A percentile compares a stretch with the other conserved stretches of the same genome.
phyloP scores from a whole-genome alignment of 768 basidiomycete species.

The Lyophyllum atratum region DNA sequence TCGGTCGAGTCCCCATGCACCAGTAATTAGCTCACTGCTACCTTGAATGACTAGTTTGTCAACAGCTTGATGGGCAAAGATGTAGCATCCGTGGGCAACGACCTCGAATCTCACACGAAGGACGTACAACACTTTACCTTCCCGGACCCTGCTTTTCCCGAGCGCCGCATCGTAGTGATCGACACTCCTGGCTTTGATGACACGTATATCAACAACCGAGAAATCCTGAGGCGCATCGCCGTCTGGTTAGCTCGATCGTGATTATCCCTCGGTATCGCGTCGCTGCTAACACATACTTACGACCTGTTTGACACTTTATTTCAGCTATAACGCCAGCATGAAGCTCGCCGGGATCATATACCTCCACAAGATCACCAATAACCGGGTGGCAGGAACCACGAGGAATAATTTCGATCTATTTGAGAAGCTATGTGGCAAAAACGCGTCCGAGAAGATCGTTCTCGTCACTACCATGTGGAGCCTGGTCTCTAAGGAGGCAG shows the following conservation, averaged over 20 bases:
- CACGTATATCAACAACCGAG: slow-evolving; percentile 19
- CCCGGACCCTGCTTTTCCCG: slow-evolving; percentile 1
- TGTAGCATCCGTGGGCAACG: slow-evolving; percentile 20
- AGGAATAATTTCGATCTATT: slow-evolving; percentile 19
- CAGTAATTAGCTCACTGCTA: too few species aligned
- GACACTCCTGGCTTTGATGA: slow-evolving; percentile 30
- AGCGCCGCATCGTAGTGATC: slow-evolving; percentile 20
- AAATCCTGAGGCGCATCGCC: slow-evolving; percentile 25
- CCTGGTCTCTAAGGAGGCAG: slow-evolving; percentile 1
- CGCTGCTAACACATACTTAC: too few species aligned
- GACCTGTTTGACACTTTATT: neutral
- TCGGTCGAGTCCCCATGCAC: too few species aligned
- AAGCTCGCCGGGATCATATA: slow-evolving; percentile 19
- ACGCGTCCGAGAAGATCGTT: slow-evolving; percentile 11
- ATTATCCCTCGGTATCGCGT: too few species aligned
- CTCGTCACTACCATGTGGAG: slow-evolving; percentile 16
- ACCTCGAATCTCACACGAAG: slow-evolving; percentile 24
- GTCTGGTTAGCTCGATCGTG: slow-evolving; percentile 28
- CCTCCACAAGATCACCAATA: slow-evolving; percentile 15
- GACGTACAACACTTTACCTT: slow-evolving; percentile 19
- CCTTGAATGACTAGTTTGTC: slow-evolving; percentile 22
- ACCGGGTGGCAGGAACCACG: slow-evolving; percentile 15
- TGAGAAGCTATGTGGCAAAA: slow-evolving; percentile 12
- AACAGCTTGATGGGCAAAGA: slow-evolving; percentile 14
- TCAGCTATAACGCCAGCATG: slow-evolving; percentile 14